Base-by-base conservation (phyloP, 2,329 filamentous ascomycete genomes). In the Shiraia sp. region DNA sequence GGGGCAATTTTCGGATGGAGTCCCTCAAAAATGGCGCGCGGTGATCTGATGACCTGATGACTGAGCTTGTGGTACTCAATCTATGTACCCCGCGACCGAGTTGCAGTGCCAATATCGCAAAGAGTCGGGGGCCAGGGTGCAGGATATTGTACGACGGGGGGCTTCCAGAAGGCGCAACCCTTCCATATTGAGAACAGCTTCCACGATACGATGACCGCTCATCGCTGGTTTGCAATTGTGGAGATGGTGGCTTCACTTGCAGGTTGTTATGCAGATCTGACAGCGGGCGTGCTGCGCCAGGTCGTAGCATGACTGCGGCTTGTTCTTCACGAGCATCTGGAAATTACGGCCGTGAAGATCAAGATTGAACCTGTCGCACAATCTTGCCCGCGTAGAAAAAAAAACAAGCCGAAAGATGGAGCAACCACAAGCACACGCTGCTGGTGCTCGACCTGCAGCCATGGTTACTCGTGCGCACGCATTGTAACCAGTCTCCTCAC, bases 31-130 rank as follows among this genome's bases (percentile, higher is more conserved):
- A 43, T 31, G 36, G 35, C 39, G 32, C 37, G 28, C 42, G 42
- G 22, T 49, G 48, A 50, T 55, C 50, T 43, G 52, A 46, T 61
- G 55, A 59, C 50, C 42, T 40, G 42, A 42, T 60, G 43, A 49
- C 42, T 23, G 32, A 36, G 39, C 27, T 47, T 53, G 60, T 59
- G 47, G 45, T 57, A 63, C 51, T 49, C 60, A 54, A 65, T 67
- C 54, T 59, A 67, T 55, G 61, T 63, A 60, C 60, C 63, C 60
- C 61, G 60, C 63, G 56, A 49, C 39, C 30, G 55, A 47, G 47
- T 56, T 52, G 51, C 51, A 43, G 27, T 49, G 50, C 55, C 53
- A 64, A 58, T 64, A 49, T 49, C 23, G 39, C 42, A 40, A 38
- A n/a, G 42, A 49, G 30, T 53, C 45, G 55, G 56, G 50, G 47